Percentiles rank a stretch among this genome's conserved stretches.
Evolutionary conservation across 768 basidiomycete species (phyloP).

Genomic region (Rossbeevera mucosa): DNA sequence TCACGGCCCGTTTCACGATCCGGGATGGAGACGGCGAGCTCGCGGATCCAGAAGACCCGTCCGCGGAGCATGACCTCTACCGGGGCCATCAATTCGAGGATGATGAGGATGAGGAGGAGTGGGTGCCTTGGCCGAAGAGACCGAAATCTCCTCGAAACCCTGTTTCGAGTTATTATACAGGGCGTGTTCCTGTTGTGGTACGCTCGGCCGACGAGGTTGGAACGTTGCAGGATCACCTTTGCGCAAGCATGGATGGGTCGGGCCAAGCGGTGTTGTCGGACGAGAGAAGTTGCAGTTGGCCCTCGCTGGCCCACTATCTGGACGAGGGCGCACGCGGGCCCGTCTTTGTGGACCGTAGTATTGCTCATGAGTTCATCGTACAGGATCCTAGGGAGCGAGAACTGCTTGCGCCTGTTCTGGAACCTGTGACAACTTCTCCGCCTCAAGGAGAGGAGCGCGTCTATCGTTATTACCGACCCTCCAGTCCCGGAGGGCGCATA

Average conservation of each 20-base stretch:
- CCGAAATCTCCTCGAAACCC: too few species aligned
- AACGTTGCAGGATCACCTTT: neutral
- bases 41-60: constrained; percentile 7
- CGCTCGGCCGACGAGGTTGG: neutral
- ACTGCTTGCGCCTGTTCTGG: constrained; percentile 3
- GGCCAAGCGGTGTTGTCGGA: constrained; percentile 6
- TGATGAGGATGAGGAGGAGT: constrained; percentile 16
- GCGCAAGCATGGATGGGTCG: neutral
- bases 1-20: neutral
- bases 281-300: neutral
- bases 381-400: constrained; percentile 6
- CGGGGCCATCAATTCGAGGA: constrained; percentile 4
- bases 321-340: constrained; percentile 13
- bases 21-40: neutral
- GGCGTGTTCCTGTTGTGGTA: constrained; percentile 1
- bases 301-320: constrained; percentile 16
- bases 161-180: neutral
- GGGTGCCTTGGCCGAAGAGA: constrained; percentile 17
- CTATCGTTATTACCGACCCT: constrained; percentile 5
- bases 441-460: constrained; percentile 14
- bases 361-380: neutral
- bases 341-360: constrained; percentile 10
- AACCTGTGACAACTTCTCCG: constrained; percentile 3
- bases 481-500: neutral
- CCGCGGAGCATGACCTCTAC: neutral